Evolutionary conservation across 1,139 yeast species (phyloP), one percentile per base, ranked within the genome.

Genomic region (Geotrichum australiense): DNA sequence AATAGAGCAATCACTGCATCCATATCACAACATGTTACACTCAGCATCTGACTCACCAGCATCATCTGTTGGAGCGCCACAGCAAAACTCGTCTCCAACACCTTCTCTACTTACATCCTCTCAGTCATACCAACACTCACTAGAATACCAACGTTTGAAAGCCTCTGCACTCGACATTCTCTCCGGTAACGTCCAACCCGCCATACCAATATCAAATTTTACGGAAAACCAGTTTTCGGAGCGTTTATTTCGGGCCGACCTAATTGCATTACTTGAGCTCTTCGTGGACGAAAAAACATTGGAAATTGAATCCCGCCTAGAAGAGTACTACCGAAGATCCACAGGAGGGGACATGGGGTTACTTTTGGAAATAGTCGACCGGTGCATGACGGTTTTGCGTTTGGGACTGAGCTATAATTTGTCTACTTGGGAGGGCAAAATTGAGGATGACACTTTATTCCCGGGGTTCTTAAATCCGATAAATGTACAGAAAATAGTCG

Each of bases 381-480:
- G 34, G 7, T 7, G 30, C 14, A 23, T 46, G 21, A 25, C 41
- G 6, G 45, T 39, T 11, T 24, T 46, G n/a, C 30, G 35, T 8
- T 25, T 38, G 15, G 47, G 46, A 5, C n/a, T 44, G 18, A 31
- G 37, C 10, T 33, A 38, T 15, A 27, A 40, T 19, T 23, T 39
- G 8, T 12, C 37, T 5, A 35, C 15, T 5, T 45, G 45, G 43
- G 18, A 18, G 12, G 47, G 43, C 2, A 27, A 35, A 12, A 25
- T 46, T 2, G 42, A 38, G n/a, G 46, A 43, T 16, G 47, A 44
- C 24, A 18, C 33, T n/a, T 26, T 23, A 29, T 46, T 41, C 25
- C 47, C 47, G 2, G 46, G 46, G 6, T 41, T 35, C 11, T 16
- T 31, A 27, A 39, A 40, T 4, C 49, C 49, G n/a, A n/a, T 23